Percentiles rank a stretch among this genome's conserved stretches.
These are phyloP conservation scores for Camellia japonica DNA, from an alignment of 148 eudicot genomes.

Conservation along the genomic window DNA sequence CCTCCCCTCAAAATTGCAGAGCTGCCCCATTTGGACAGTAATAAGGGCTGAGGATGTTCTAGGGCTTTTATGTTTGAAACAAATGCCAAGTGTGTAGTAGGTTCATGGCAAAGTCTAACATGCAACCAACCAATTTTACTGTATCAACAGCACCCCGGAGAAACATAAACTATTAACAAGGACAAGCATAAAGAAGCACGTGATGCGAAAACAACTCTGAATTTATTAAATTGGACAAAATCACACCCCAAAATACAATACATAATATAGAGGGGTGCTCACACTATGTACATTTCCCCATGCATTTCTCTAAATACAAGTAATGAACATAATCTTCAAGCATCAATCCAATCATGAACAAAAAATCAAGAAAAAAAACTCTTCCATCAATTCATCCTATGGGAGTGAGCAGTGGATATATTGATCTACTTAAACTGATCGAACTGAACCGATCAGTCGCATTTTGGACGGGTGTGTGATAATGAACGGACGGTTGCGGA, in stretches of 20 bases:
- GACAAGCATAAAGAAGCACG: no score
- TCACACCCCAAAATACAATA: neutral
- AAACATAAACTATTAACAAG: neutral
- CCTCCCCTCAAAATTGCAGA: slow-evolving; percentile 34
- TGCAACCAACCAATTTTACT: neutral
- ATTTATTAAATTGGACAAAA: neutral
- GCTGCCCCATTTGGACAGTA: slow-evolving; percentile 24
- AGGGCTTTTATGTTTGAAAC: neutral
- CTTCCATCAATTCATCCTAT: neutral
- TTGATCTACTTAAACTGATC: no score
- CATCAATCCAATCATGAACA: neutral
- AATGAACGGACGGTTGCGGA: no score
- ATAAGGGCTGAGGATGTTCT: slow-evolving; percentile 20
- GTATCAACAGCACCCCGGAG: neutral
- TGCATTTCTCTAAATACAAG: neutral
- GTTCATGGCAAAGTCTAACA: neutral
- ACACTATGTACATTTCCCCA: neutral
- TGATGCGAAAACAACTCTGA: neutral
- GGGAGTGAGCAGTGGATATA: no score
- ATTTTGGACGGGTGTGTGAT: no score
- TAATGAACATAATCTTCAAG: neutral
- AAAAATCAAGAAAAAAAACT: neutral
- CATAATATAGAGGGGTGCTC: neutral
- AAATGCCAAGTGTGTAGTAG: neutral
- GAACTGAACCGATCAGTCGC: no score